Percentiles rank a stretch among this genome's conserved stretches.
phyloP scores from a whole-genome alignment of 208 protist genomes.

The Trypanosomatidae sp. region DNA sequence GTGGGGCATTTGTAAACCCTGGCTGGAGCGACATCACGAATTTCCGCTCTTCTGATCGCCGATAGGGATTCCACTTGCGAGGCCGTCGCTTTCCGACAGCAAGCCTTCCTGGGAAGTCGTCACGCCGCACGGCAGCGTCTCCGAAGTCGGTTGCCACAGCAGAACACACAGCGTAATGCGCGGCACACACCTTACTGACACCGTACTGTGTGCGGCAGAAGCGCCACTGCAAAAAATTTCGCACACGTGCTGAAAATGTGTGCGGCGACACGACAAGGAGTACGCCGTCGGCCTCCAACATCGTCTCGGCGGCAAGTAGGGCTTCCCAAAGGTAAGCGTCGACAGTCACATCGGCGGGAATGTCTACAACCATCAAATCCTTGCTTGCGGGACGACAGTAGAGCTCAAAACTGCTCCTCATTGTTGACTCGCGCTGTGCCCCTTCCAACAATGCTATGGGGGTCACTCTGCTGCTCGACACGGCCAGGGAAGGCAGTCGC shows the following conservation, averaged over 20 bases:
- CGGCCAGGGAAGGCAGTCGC: constrained; percentile 2
- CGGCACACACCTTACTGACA: not conserved
- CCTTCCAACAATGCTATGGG: constrained; percentile 4
- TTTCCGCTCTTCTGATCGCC: constrained; percentile 13
- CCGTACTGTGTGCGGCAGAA: constrained; percentile 16
- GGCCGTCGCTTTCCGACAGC: constrained; percentile 22
- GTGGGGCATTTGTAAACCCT: constrained; percentile 49
- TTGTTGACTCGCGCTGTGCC: not conserved
- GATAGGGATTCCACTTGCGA: constrained; percentile 56
- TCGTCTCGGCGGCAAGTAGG: constrained; percentile 21
- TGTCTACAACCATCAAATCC: constrained; percentile 21
- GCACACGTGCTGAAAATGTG: constrained; percentile 10
- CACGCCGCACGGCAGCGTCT: constrained; percentile 7
- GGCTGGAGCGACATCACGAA: constrained; percentile 44
- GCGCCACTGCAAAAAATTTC: constrained; percentile 27
- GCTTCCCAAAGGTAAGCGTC: constrained; percentile 23
- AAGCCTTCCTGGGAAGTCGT: constrained; percentile 42
- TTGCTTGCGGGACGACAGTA: constrained; percentile 27
- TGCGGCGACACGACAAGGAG: constrained; percentile 18
- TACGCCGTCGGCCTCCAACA: constrained; percentile 9
- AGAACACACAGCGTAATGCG: constrained; percentile 29
- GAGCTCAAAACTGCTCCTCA: constrained; percentile 14
- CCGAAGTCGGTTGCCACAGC: constrained; percentile 23
- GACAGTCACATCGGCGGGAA: not conserved
- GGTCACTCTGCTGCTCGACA: not conserved